Conservation (phyloP, 1,139 yeast genomes). For the Yarrowia galli region DNA sequence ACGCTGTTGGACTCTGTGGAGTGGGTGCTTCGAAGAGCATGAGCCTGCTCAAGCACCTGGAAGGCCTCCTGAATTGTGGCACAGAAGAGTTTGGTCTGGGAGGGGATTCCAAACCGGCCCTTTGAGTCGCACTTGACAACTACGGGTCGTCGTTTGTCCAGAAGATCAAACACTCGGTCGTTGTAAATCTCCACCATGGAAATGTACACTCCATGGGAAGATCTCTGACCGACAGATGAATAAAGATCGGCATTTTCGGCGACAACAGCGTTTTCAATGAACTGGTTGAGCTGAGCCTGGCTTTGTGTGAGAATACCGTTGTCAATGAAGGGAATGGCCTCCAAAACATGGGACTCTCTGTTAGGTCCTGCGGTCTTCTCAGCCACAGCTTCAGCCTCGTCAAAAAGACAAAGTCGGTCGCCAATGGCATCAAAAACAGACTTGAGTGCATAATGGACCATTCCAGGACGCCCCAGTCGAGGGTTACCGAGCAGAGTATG, state of each 20-base stretch:
- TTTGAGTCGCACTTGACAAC: slow-evolving; percentile 23
- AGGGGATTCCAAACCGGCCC: slow-evolving; percentile 39
- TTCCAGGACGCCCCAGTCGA: slow-evolving; percentile 47
- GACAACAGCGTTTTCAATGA: slow-evolving; percentile 14
- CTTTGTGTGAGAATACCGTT: slow-evolving; percentile 22
- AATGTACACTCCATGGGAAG: slow-evolving; percentile 47
- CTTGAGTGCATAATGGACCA: slow-evolving; percentile 50
- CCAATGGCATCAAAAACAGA: slow-evolving; percentile 57
- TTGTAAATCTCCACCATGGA: slow-evolving; percentile 52
- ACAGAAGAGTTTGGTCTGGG: slow-evolving; percentile 47
- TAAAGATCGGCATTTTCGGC: slow-evolving; percentile 10
- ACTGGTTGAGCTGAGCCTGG: slow-evolving; percentile 20
- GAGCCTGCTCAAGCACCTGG: slow-evolving; percentile 47
- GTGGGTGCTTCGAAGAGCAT: slow-evolving; percentile 47
- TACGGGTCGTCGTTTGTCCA: slow-evolving; percentile 41
- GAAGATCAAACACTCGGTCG: slow-evolving; percentile 49
- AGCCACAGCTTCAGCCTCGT: slow-evolving; percentile 45
- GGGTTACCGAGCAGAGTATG: slow-evolving; percentile 48
- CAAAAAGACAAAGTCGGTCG: slow-evolving; percentile 54
- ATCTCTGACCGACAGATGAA: slow-evolving; percentile 40
- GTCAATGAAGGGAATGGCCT: slow-evolving; percentile 18
- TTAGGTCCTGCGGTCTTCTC: slow-evolving; percentile 1
- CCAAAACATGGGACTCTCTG: slow-evolving; percentile 19
- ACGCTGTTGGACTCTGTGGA: slow-evolving; percentile 50
- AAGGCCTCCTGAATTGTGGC: slow-evolving; percentile 47